phyloP scores from a whole-genome alignment of 257 asterid genomes.

The Solanum medicagineum region DNA sequence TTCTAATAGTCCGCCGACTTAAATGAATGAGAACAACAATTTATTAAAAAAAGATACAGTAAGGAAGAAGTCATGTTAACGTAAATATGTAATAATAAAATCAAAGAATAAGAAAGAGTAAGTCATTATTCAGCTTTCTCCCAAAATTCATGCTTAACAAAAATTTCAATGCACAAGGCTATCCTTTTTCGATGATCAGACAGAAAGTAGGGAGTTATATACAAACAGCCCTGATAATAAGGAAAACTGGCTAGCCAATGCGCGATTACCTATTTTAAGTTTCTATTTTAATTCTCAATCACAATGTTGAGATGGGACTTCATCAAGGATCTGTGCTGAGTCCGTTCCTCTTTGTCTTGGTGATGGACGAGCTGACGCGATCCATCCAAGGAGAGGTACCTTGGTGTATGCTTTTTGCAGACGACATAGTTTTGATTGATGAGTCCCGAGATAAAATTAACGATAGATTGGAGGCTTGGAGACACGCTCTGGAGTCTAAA shows the following conservation, averaged over 20 bases:
- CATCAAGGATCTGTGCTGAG: too few species aligned
- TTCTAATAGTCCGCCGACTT: background rate
- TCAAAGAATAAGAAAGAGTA: background rate
- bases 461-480: too few species aligned
- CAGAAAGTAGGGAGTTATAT: background rate
- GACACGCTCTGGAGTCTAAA: too few species aligned
- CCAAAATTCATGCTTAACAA: background rate
- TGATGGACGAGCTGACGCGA: too few species aligned
- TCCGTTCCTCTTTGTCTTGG: too few species aligned
- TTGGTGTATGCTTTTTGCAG: too few species aligned
- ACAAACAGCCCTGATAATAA: background rate
- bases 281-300: too few species aligned
- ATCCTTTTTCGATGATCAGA: background rate
- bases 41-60: background rate
- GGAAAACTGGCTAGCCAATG: background rate
- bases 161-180: background rate
- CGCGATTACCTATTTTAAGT: too few species aligned
- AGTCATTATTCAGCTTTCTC: background rate
- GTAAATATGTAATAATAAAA: background rate
- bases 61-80: background rate
- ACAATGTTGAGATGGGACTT: too few species aligned
- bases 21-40: background rate
- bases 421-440: too few species aligned
- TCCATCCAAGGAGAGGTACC: too few species aligned
- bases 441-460: too few species aligned